Base-by-base conservation (phyloP, 345 rosid species). In the Arabidopsis thaliana region DNA sequence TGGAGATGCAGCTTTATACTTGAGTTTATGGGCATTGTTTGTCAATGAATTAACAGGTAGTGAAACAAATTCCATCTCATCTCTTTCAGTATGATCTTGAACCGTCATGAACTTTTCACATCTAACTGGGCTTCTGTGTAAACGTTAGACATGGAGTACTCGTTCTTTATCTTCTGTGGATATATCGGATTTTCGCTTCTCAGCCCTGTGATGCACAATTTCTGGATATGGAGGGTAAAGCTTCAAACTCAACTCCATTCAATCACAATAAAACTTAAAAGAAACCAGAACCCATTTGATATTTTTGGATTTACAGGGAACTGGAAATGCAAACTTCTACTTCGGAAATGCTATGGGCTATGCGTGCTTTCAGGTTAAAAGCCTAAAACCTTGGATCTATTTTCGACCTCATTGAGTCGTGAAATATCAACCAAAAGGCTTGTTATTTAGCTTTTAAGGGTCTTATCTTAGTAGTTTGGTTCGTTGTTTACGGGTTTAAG, bases 191-290 rank as follows among this genome's bases (percentile, higher is more conserved):
- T 90, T 63, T 85, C 97, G 52, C 91, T 94, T 36, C 93, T 94
- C 67, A 88, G 97, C 78, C 95, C 97, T 69, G 93, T 94, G 80
- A 90, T 94, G 96, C 96, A 90, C 88, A 94, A 91, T 63, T 82
- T 90, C 34, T 94, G 97, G 97, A 89, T 91, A 79, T 94, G 96
- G 98, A 85, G 96, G 97, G 98, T 91, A 87, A 76, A 56, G 53
- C 56, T 24, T 70, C 58, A 3, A 53, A n/a, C 11, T 56, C 40
- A 53, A 48, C 73, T 67, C 73, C 28, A 41, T 30, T 56, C 12
- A 53, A 0, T 53, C 23, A 56, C 40, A 56, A 32, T n/a, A 32
- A 30, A 36, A 14, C 40, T 56, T 3, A 2, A 14, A 51, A 28
- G 13, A 30, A 56, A 56, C 0, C 37, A 28, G 30, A 28, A 28